phyloP scores from a whole-genome alignment of 148 eudicot genomes.

The Rhododendron molle region DNA sequence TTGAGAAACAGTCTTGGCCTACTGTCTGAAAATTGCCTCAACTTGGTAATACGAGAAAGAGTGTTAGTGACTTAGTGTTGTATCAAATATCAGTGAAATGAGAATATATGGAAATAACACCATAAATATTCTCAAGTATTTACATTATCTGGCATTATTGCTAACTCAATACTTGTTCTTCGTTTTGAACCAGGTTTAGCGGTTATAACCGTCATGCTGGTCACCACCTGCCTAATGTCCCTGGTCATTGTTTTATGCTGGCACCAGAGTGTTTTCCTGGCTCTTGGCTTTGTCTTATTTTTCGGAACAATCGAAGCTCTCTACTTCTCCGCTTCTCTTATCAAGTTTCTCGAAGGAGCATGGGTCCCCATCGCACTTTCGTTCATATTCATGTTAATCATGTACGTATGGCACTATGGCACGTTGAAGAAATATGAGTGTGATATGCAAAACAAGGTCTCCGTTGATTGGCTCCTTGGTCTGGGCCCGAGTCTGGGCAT shows the following conservation, averaged over 20 bases:
- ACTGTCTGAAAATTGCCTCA: background rate
- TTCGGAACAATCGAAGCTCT: constrained; percentile 89
- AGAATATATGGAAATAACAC: background rate
- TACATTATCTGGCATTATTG: background rate
- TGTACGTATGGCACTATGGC: constrained; percentile 88
- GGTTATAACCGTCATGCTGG: constrained; percentile 95
- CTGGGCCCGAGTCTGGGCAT: constrained; percentile 81
- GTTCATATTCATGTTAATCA: constrained; percentile 56
- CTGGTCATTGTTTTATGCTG: constrained; percentile 87
- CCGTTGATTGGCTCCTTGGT: constrained; percentile 86
- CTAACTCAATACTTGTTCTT: constrained; percentile 6
- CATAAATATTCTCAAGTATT: background rate
- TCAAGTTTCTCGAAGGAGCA: constrained; percentile 94
- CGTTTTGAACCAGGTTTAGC: constrained; percentile 68
- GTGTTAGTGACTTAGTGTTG: background rate
- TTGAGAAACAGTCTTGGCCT: background rate
- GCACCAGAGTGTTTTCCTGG: constrained; percentile 63
- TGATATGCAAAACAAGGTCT: constrained; percentile 86
- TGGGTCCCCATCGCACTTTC: constrained; percentile 94
- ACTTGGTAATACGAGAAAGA: background rate
- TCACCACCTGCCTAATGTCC: constrained; percentile 97
- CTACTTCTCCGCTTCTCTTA: constrained; percentile 84
- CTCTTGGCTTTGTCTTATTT: constrained; percentile 62
- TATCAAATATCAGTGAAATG: background rate
- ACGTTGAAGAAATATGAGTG: constrained; percentile 70